A percentile compares a stretch with the other conserved stretches of the same genome.
Evolutionary conservation across 495 filamentous ascomycete species (phyloP).

Genomic region (Penicillium verhagenii): DNA sequence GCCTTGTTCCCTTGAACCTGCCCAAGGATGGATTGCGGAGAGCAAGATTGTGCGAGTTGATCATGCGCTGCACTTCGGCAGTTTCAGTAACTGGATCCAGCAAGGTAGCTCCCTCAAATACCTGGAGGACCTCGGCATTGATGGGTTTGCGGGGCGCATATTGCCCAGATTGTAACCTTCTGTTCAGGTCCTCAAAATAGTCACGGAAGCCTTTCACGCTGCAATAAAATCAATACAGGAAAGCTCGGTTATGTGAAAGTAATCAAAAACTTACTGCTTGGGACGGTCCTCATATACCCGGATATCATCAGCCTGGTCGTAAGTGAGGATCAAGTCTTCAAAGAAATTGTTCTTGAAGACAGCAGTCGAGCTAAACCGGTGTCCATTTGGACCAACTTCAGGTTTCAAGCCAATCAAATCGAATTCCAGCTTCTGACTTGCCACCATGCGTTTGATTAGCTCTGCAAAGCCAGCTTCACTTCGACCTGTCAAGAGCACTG

Average conservation of each 20-base stretch:
- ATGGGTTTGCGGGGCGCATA: constrained; percentile 56
- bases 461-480: constrained; percentile 71
- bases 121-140: constrained; percentile 79
- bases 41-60: constrained; percentile 79
- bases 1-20: constrained; percentile 29
- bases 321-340: constrained; percentile 76
- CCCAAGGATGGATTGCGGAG: constrained; percentile 37
- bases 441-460: constrained; percentile 79
- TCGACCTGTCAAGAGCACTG: constrained; percentile 86
- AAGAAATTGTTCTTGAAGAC: constrained; percentile 85
- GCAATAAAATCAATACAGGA: constrained; percentile 14
- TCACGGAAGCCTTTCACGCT: constrained; percentile 77
- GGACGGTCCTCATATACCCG: constrained; percentile 64
- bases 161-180: constrained; percentile 35
- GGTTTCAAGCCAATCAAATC: constrained; percentile 91
- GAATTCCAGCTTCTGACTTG: constrained; percentile 76
- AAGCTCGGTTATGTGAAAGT: constrained; percentile 4
- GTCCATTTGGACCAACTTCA: constrained; percentile 69
- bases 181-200: constrained; percentile 74
- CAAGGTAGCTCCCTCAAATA: constrained; percentile 68
- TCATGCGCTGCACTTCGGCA: constrained; percentile 81
- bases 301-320: constrained; percentile 78
- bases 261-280: constrained; percentile 54
- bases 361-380: constrained; percentile 77
- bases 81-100: constrained; percentile 85